Conservation (phyloP, 805 yeast genomes). For the Lipomyces chichibuensis region DNA sequence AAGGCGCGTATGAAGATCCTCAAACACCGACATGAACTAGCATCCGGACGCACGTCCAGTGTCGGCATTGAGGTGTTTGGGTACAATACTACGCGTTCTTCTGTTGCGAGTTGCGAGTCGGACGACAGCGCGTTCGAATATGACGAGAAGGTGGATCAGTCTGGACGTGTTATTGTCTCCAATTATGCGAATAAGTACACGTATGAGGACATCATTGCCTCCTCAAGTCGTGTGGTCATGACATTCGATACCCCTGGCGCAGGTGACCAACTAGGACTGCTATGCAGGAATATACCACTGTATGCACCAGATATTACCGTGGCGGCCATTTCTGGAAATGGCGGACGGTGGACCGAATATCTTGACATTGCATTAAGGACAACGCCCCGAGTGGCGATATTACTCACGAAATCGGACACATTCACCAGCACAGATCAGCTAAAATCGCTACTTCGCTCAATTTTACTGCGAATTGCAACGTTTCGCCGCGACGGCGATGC, state of each 20-base stretch:
- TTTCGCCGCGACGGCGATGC: slow-evolving; percentile 7
- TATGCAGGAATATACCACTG: slow-evolving; percentile 26
- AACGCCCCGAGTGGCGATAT: slow-evolving; percentile 23
- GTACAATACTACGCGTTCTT: slow-evolving; percentile 15
- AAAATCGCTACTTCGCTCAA: slow-evolving; percentile 16
- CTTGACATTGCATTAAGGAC: slow-evolving; percentile 25
- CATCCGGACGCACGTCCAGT: slow-evolving; percentile 29
- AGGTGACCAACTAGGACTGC: slow-evolving; percentile 15
- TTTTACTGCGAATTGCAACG: slow-evolving; percentile 19
- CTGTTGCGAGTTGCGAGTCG: slow-evolving; percentile 8
- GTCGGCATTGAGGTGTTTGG: slow-evolving; percentile 34
- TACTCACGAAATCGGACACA: slow-evolving; percentile 31
- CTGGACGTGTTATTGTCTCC: slow-evolving; percentile 10
- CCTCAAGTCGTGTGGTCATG: slow-evolving; percentile 29
- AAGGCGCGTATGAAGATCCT: slow-evolving; percentile 28
- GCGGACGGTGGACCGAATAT: slow-evolving; percentile 28
- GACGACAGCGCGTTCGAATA: neutral
- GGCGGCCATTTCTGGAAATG: slow-evolving; percentile 19
- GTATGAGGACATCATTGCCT: slow-evolving; percentile 28
- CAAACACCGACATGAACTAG: slow-evolving; percentile 33
- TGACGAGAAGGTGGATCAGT: slow-evolving; percentile 13
- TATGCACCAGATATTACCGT: slow-evolving; percentile 28
- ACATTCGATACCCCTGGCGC: slow-evolving; percentile 35
- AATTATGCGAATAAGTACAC: slow-evolving; percentile 30
- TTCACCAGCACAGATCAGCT: slow-evolving; percentile 20